Evolutionary conservation across 441 rosid genomes (phyloP).

Genomic region (Erysimum pusillum): DNA sequence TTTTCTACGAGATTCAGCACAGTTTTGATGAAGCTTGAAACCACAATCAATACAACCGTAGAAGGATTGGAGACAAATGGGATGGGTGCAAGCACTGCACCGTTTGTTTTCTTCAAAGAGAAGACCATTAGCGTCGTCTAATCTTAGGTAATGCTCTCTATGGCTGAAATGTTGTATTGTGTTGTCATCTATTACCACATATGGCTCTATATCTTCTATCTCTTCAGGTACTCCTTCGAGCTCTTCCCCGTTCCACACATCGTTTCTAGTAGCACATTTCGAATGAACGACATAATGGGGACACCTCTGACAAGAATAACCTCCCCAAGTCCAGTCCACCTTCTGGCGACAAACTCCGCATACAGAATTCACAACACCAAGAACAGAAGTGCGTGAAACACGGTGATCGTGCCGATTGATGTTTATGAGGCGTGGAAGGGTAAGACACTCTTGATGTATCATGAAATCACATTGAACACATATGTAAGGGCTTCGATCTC

Average conservation of each 20-base stretch:
- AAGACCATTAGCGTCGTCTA: background rate
- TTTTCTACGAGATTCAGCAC: slow-evolving; percentile 5
- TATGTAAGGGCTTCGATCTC: slow-evolving; percentile 57
- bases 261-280: background rate
- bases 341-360: no score
- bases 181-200: background rate
- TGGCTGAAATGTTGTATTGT: slow-evolving; percentile 9
- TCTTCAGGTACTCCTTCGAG: background rate
- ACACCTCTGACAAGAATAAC: background rate
- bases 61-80: background rate
- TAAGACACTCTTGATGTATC: background rate
- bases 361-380: no score
- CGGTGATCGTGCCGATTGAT: no score
- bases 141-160: background rate
- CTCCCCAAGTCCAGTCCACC: background rate
- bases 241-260: background rate
- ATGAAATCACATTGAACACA: slow-evolving; percentile 13
- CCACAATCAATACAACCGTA: background rate
- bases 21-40: slow-evolving; percentile 14
- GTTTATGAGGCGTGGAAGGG: no score
- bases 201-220: background rate
- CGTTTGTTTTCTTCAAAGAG: background rate
- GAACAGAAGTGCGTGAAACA: no score
- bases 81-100: background rate
- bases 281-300: background rate